Conservation (phyloP, 106 monocot species). For the Apostasia ramifera region DNA sequence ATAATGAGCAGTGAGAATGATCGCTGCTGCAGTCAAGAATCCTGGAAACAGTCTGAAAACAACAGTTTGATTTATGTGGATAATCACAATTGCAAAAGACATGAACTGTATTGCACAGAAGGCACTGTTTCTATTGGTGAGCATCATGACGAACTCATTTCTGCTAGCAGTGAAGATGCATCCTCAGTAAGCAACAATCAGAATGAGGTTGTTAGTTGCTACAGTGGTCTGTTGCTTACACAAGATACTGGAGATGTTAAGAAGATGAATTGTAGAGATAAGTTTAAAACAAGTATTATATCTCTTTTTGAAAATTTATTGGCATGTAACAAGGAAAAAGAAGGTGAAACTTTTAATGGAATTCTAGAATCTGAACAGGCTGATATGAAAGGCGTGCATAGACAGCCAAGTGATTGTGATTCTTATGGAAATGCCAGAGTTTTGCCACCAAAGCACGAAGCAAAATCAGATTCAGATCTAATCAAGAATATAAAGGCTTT, state of each 20-base stretch:
- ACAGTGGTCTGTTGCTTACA: slow-evolving; percentile 1
- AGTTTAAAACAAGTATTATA: slow-evolving; percentile 34
- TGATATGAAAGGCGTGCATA: slow-evolving; percentile 11
- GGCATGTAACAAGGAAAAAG: slow-evolving; percentile 5
- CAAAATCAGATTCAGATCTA: slow-evolving; percentile 7
- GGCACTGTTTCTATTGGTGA: not conserved
- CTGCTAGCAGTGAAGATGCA: slow-evolving; percentile 6
- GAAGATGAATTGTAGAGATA: slow-evolving; percentile 26
- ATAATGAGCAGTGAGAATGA: slow-evolving; percentile 35
- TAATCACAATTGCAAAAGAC: slow-evolving; percentile 9
- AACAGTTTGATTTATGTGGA: slow-evolving; percentile 6
- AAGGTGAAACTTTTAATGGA: slow-evolving; percentile 27
- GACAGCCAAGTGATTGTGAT: slow-evolving; percentile 9
- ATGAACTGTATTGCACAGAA: slow-evolving; percentile 6
- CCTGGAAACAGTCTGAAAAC: slow-evolving; percentile 4
- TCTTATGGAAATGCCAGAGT: not conserved
- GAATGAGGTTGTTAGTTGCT: slow-evolving; percentile 1
- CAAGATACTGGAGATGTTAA: slow-evolving; percentile 11
- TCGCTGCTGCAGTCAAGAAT: slow-evolving; percentile 9
- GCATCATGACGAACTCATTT: not conserved
- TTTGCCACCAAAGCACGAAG: not conserved
- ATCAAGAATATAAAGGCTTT: slow-evolving; percentile 26
- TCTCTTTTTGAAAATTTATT: slow-evolving; percentile 23
- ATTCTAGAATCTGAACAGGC: slow-evolving; percentile 1
- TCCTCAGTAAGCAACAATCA: not conserved